Conservation (phyloP, 805 yeast genomes). For the Lipomyces chichibuensis region DNA sequence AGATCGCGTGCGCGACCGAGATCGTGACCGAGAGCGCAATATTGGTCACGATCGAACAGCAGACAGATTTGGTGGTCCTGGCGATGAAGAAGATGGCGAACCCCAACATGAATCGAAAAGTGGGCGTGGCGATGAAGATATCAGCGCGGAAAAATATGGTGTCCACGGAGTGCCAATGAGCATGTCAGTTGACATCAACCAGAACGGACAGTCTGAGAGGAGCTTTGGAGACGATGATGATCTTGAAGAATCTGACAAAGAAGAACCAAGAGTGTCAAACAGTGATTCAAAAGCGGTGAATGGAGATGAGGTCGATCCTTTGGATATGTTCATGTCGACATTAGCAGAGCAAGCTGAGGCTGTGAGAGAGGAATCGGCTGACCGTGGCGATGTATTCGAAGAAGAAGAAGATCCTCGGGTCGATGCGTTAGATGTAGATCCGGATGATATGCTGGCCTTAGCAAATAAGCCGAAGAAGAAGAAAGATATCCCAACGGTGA, state of each 20-base stretch:
- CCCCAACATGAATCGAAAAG: not conserved
- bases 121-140: slow-evolving; percentile 2
- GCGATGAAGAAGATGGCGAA: slow-evolving; percentile 15
- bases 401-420: slow-evolving; percentile 37
- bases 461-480: slow-evolving; percentile 49
- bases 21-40: slow-evolving; percentile 18
- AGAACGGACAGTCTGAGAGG: slow-evolving; percentile 44
- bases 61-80: slow-evolving; percentile 2
- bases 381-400: slow-evolving; percentile 23
- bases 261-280: slow-evolving; percentile 1
- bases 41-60: not conserved
- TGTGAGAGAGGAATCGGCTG: slow-evolving; percentile 4
- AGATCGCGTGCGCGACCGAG: slow-evolving; percentile 26
- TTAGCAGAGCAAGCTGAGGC: slow-evolving; percentile 28
- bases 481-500: slow-evolving; percentile 55
- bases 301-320: slow-evolving; percentile 49
- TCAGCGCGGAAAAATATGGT: slow-evolving; percentile 2
- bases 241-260: slow-evolving; percentile 40
- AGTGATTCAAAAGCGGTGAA: slow-evolving; percentile 14
- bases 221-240: slow-evolving; percentile 37
- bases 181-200: not conserved
- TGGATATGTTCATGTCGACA: slow-evolving; percentile 52
- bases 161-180: not conserved
- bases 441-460: slow-evolving; percentile 43
- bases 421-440: slow-evolving; percentile 41